These are phyloP conservation scores for Colletotrichum endophyticum DNA, from an alignment of 2,329 filamentous ascomycete species.

Conservation along the genomic window DNA sequence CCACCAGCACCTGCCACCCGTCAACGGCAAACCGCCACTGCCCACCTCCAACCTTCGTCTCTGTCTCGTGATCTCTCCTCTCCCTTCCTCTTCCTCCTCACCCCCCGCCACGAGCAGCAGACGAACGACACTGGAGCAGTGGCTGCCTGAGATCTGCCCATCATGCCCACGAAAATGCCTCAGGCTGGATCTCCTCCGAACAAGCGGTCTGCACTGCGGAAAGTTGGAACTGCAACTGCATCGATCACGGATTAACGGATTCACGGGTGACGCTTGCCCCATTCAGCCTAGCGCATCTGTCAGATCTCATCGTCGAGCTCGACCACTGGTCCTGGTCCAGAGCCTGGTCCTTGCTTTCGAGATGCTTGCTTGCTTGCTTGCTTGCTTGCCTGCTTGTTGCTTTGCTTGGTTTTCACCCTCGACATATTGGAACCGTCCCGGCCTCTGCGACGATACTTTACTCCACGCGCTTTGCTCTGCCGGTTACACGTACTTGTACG, in stretches of 20 bases:
- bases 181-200: neutral
- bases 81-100: neutral
- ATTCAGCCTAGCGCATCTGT: constrained; percentile 8
- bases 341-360: neutral
- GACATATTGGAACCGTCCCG: neutral
- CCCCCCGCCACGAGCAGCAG: neutral
- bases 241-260: neutral
- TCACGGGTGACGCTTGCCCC: neutral
- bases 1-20: neutral
- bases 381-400: neutral
- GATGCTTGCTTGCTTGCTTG: neutral
- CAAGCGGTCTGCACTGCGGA: constrained; percentile 14
- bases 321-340: neutral
- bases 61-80: neutral
- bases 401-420: neutral
- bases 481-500: neutral
- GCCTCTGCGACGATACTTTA: constrained; percentile 2
- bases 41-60: neutral
- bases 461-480: neutral
- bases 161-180: neutral
- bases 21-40: neutral
- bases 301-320: constrained; percentile 18
- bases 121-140: neutral
- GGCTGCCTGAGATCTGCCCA: neutral
- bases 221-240: neutral